phyloP scores from a whole-genome alignment of 2,329 filamentous ascomycete species.

The Trichoderma breve region DNA sequence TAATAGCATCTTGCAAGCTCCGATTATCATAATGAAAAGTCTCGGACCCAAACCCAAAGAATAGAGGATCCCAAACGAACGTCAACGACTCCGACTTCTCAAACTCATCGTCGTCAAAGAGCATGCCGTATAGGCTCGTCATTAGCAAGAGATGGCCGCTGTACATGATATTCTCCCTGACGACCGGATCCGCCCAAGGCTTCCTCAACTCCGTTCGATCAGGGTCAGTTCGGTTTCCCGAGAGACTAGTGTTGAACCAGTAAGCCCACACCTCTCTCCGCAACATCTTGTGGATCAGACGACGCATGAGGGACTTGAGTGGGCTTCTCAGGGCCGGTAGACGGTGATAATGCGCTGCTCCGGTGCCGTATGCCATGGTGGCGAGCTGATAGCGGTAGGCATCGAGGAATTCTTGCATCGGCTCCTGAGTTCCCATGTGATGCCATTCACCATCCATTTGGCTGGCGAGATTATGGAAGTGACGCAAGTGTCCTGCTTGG shows the following conservation, averaged over 20 bases:
- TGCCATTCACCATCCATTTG: constrained; percentile 32
- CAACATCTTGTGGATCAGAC: constrained; percentile 43
- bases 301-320: constrained; percentile 35
- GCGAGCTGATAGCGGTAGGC: constrained; percentile 41
- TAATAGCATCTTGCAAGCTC: constrained; percentile 33
- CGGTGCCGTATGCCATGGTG: constrained; percentile 40
- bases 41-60: constrained; percentile 38
- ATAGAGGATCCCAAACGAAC: constrained; percentile 41
- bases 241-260: constrained; percentile 40
- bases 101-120: constrained; percentile 42
- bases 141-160: constrained; percentile 41
- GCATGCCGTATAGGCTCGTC: constrained; percentile 40
- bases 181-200: constrained; percentile 42
- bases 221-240: constrained; percentile 35
- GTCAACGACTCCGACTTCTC: constrained; percentile 33
- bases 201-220: constrained; percentile 38
- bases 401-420: constrained; percentile 38
- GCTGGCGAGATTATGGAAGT: constrained; percentile 36
- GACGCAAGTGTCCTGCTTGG: constrained; percentile 37
- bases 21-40: constrained; percentile 34
- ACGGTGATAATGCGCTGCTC: constrained; percentile 39
- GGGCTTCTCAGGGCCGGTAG: constrained; percentile 34
- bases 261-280: constrained; percentile 42
- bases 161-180: constrained; percentile 44
- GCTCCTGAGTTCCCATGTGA: constrained; percentile 35